These are phyloP conservation scores for Trichoderma sp. DNA, from an alignment of 2,329 filamentous ascomycete species.

Conservation along the genomic window DNA sequence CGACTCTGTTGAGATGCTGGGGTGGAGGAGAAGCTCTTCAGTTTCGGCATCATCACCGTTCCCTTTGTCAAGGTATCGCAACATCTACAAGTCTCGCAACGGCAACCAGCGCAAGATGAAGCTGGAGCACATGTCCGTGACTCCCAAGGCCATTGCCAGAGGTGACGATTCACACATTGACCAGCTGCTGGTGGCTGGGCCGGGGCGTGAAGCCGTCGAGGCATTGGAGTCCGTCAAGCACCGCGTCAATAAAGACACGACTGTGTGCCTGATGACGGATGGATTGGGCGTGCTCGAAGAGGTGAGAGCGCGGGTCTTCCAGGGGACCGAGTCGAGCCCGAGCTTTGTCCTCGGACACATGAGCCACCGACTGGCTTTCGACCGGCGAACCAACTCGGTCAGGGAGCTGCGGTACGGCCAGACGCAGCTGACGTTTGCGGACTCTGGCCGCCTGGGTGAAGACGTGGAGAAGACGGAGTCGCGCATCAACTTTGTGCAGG, in stretches of 20 bases:
- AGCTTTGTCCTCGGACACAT: constrained; percentile 73
- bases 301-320: constrained; percentile 71
- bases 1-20: constrained; percentile 45
- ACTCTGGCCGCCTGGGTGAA: constrained; percentile 26
- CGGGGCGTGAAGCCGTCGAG: constrained; percentile 55
- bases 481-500: constrained; percentile 33
- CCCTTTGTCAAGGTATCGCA: constrained; percentile 38
- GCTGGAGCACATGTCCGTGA: constrained; percentile 34
- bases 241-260: constrained; percentile 67
- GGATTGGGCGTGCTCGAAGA: constrained; percentile 83
- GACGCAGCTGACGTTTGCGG: constrained; percentile 37
- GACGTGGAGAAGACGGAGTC: constrained; percentile 31
- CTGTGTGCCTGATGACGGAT: constrained; percentile 76
- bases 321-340: constrained; percentile 63
- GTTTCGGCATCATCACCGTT: neutral
- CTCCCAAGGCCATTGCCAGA: constrained; percentile 26
- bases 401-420: constrained; percentile 42
- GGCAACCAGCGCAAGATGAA: constrained; percentile 31
- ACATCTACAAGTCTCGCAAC: constrained; percentile 36
- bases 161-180: constrained; percentile 60
- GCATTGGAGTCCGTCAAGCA: constrained; percentile 64
- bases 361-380: constrained; percentile 50
- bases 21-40: constrained; percentile 33
- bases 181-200: constrained; percentile 69
- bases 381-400: constrained; percentile 46